Evolutionary conservation across 78 protist genomes (phyloP), one percentile per base, ranked within the genome.

Genomic region (Cavenderia fasciculata): DNA sequence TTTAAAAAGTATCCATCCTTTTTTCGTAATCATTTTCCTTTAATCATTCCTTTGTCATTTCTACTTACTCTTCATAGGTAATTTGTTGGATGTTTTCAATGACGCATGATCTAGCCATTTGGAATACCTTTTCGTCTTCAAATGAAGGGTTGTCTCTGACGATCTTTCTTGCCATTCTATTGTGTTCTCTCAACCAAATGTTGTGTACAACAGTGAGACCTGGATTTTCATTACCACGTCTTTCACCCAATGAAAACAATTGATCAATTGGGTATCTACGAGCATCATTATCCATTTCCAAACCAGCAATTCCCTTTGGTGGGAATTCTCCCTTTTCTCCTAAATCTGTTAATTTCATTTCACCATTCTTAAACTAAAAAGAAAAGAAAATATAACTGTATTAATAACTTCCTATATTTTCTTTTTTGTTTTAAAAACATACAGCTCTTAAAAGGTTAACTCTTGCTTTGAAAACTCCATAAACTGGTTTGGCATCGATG

Each of bases 141-240:
- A 56, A 68, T 10, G 49, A 56, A n/a, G 59, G 21, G 12, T 70
- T 49, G 12, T 6, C 23, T 2, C 31, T 29, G 27, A 38, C 38
- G 12, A 87, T 51, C 33, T 72, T 68, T 36, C 47, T 43, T 0
- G 85, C 89, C 54, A 65, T 40, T n/a, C 95, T 10, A 59, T 92
- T 92, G 75, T 92, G 95, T 11, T 92, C 95, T 29, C 95, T 40
- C 14, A 92, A 21, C 1, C 82, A 38, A 0, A 92, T 1, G 0
- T 71, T 43, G 34, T 92, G 95, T 12, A 92, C 46, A 11, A 86
- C 4, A 2, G 66, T 2, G 6, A 92, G 25, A 12, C 86, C 88
- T 47, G 88, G 76, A n/a, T 92, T 92, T 51, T 92, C 95, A 57
- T 92, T 92, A 23, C 87, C 78, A 44, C 95, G 62, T 41, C 59